A percentile compares a stretch with the other conserved stretches of the same genome.
Conservation (phyloP, 768 basidiomycete species). For the Polyporus arcularius region DNA sequence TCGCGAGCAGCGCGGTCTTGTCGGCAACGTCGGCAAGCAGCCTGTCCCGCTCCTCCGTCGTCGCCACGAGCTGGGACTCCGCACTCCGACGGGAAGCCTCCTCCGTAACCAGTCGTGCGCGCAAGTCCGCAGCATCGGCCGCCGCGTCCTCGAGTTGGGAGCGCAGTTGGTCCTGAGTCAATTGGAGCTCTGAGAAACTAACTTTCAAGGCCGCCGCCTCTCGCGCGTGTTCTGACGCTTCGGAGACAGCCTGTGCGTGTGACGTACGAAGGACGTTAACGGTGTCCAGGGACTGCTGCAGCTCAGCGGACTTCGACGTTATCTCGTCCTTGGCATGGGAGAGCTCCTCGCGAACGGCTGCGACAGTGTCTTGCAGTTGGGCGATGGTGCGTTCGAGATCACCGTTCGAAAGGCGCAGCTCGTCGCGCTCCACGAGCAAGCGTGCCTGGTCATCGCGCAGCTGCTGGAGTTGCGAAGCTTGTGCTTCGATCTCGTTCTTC, state of each 20-base stretch:
- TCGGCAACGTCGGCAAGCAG: slow-evolving; percentile 25
- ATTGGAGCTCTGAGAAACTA: slow-evolving; percentile 11
- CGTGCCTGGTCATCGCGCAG: slow-evolving; percentile 13
- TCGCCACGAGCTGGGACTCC: slow-evolving; percentile 12
- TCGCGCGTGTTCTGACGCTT: not conserved
- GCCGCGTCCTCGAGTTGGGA: slow-evolving; percentile 3
- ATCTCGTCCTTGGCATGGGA: slow-evolving; percentile 8
- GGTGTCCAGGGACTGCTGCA: slow-evolving; percentile 1
- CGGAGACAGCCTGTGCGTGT: not conserved
- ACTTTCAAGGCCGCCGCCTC: not conserved
- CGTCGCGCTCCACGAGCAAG: slow-evolving; percentile 7
- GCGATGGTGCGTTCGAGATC: slow-evolving; percentile 5
- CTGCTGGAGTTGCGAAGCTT: not conserved
- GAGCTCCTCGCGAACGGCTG: slow-evolving; percentile 6
- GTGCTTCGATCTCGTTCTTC: not conserved
- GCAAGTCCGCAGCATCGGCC: slow-evolving; percentile 4
- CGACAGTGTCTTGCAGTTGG: slow-evolving; percentile 10
- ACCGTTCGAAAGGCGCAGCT: not conserved
- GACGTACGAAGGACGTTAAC: slow-evolving; percentile 2
- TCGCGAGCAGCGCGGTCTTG: slow-evolving; percentile 30
- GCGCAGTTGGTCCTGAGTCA: slow-evolving; percentile 7
- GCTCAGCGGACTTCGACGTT: not conserved
- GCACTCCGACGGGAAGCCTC: slow-evolving; percentile 4
- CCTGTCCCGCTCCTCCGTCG: slow-evolving; percentile 1
- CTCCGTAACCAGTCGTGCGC: slow-evolving; percentile 4